Evolutionary conservation across 495 filamentous ascomycete species (phyloP).

Genomic region (Jackrogersella multiformis): DNA sequence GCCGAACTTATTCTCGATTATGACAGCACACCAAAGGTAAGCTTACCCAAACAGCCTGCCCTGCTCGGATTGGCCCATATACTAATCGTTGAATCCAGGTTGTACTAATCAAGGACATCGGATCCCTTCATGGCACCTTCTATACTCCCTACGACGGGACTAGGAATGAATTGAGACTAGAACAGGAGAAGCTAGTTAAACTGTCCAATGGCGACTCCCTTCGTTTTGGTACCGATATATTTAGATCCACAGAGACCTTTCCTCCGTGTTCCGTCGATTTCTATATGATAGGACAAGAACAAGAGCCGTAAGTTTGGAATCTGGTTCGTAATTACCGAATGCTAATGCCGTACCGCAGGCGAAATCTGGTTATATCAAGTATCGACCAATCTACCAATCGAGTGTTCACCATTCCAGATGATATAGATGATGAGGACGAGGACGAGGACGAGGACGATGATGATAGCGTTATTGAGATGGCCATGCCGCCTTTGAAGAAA

Average conservation of each 20-base stretch:
- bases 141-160: conserved; percentile 47
- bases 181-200: conserved; percentile 10
- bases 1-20: conserved; percentile 64
- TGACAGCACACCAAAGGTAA: conserved; percentile 31
- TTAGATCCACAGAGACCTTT: conserved; percentile 50
- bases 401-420: conserved; percentile 59
- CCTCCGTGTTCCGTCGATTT: conserved; percentile 50
- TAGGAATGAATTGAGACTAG: conserved; percentile 24
- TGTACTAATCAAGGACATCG: conserved; percentile 58
- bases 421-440: conserved; percentile 57
- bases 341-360: conserved; percentile 6
- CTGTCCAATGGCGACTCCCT: conserved; percentile 54
- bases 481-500: conserved; percentile 19
- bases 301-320: neutral
- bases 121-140: conserved; percentile 67
- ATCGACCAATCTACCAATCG: conserved; percentile 7
- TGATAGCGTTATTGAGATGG: conserved; percentile 39
- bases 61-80: conserved; percentile 3
- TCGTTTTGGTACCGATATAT: conserved; percentile 59
- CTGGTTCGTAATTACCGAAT: neutral
- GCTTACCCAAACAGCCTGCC: neutral
- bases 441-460: conserved; percentile 58
- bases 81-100: conserved; percentile 44
- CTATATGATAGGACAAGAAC: conserved; percentile 9
- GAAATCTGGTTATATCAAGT: neutral